phyloP scores from a whole-genome alignment of 2,329 filamentous ascomycete species.

The Phaeosphaeria sp. region DNA sequence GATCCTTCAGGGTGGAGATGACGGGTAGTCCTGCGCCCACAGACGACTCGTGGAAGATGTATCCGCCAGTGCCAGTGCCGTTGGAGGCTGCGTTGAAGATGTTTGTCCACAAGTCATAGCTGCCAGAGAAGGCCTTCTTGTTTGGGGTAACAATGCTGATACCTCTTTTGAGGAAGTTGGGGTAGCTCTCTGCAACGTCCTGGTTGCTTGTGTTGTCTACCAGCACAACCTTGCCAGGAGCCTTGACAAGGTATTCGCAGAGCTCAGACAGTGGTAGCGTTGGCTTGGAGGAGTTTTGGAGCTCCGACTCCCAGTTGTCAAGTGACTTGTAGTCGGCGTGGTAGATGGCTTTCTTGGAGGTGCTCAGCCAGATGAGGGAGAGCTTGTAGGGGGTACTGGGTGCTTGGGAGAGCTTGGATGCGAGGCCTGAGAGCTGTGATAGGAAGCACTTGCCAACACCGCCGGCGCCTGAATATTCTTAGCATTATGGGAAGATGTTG shows the following conservation, averaged over 20 bases:
- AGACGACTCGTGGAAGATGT: conserved; percentile 93
- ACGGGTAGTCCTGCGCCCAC: conserved; percentile 93
- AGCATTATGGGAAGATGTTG: background rate
- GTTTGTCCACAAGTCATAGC: conserved; percentile 80
- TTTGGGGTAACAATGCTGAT: conserved; percentile 95
- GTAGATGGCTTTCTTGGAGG: conserved; percentile 82
- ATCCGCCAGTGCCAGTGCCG: conserved; percentile 69
- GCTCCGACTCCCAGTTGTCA: conserved; percentile 64
- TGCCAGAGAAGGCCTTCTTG: conserved; percentile 95
- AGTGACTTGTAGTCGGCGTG: conserved; percentile 73
- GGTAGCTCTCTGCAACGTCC: conserved; percentile 82
- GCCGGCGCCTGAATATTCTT: conserved; percentile 70
- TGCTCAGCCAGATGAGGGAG: conserved; percentile 82
- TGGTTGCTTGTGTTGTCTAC: conserved; percentile 97
- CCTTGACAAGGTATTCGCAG: conserved; percentile 76
- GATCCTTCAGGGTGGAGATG: conserved; percentile 89
- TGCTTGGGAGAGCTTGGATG: conserved; percentile 61
- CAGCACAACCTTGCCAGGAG: conserved; percentile 79
- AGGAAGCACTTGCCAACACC: conserved; percentile 94
- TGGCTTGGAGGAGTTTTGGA: conserved; percentile 68
- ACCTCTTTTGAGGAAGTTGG: conserved; percentile 77
- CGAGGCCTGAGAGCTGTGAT: conserved; percentile 74
- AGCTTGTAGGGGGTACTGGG: conserved; percentile 70
- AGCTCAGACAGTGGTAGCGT: conserved; percentile 74
- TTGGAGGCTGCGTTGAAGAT: conserved; percentile 78